These are phyloP conservation scores for Lipomyces yarrowii DNA, from an alignment of 1,139 yeast genomes.

Conservation along the genomic window DNA sequence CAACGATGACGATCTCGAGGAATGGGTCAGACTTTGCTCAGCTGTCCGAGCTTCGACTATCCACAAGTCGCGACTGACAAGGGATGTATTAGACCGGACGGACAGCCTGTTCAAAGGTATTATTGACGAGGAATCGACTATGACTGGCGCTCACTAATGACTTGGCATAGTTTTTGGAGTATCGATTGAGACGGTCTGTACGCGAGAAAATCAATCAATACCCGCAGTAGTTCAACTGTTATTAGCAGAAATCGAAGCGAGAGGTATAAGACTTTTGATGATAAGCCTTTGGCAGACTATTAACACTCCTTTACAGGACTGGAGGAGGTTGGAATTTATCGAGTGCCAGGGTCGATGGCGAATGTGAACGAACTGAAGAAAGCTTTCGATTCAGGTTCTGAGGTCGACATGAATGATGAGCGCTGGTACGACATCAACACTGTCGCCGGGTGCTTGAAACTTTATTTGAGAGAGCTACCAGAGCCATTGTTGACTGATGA, in stretches of 20 bases:
- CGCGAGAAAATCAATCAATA: slow-evolving; percentile 60
- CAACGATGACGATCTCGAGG: slow-evolving; percentile 64
- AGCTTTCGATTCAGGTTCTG: slow-evolving; percentile 73
- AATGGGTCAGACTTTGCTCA: slow-evolving; percentile 63
- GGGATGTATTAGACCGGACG: not conserved
- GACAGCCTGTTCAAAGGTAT: slow-evolving; percentile 7
- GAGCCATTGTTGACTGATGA: slow-evolving; percentile 75
- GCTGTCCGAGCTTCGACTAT: slow-evolving; percentile 49
- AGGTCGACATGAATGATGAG: slow-evolving; percentile 65
- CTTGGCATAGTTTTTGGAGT: slow-evolving; percentile 76
- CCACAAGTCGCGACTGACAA: slow-evolving; percentile 40
- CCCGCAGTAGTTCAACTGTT: slow-evolving; percentile 71
- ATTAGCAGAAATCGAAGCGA: slow-evolving; percentile 71
- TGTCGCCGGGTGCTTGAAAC: slow-evolving; percentile 85
- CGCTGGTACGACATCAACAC: slow-evolving; percentile 83
- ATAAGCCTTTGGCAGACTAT: not conserved
- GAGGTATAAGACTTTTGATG: slow-evolving; percentile 38
- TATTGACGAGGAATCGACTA: not conserved
- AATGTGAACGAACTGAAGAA: slow-evolving; percentile 70
- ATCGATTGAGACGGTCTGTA: slow-evolving; percentile 75
- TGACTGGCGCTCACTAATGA: not conserved
- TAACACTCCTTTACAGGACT: slow-evolving; percentile 53
- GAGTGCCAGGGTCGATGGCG: slow-evolving; percentile 87
- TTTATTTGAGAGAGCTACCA: slow-evolving; percentile 83
- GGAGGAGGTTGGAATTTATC: slow-evolving; percentile 87